Evolutionary conservation across 257 asterid genomes (phyloP).

Genomic region (Solanum okadae): DNA sequence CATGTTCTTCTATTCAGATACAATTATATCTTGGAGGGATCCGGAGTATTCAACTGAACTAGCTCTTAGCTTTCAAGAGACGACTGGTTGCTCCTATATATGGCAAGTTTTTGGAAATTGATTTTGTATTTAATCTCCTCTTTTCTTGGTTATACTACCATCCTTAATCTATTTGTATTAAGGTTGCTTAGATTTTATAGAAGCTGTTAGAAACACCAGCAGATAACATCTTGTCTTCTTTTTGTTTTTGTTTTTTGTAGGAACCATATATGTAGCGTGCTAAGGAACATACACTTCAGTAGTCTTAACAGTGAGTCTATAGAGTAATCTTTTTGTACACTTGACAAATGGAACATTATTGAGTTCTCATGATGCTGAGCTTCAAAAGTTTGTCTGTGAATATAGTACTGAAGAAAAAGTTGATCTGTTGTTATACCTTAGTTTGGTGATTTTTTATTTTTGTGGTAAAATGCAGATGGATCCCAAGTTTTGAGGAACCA

Average conservation of each 20-base stretch:
- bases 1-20: constrained; percentile 37
- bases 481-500: constrained; percentile 95
- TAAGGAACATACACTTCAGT: constrained; percentile 73
- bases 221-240: not conserved
- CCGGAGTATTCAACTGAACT: constrained; percentile 83
- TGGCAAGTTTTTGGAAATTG: constrained; percentile 51
- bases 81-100: constrained; percentile 84
- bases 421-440: too few species aligned
- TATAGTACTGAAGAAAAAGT: too few species aligned
- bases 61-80: constrained; percentile 99
- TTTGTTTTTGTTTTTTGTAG: constrained; percentile 26
- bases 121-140: not conserved
- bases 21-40: constrained; percentile 98
- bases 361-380: not conserved
- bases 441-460: not conserved
- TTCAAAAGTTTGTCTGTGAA: not conserved
- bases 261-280: constrained; percentile 84
- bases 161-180: not conserved
- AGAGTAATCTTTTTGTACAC: not conserved
- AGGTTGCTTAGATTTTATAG: not conserved
- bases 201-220: not conserved
- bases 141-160: not conserved
- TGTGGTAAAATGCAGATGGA: constrained; percentile 44
- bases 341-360: not conserved
- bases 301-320: constrained; percentile 68